phyloP scores from a whole-genome alignment of 2,329 filamentous ascomycete species.

The Colletotrichum sp. region DNA sequence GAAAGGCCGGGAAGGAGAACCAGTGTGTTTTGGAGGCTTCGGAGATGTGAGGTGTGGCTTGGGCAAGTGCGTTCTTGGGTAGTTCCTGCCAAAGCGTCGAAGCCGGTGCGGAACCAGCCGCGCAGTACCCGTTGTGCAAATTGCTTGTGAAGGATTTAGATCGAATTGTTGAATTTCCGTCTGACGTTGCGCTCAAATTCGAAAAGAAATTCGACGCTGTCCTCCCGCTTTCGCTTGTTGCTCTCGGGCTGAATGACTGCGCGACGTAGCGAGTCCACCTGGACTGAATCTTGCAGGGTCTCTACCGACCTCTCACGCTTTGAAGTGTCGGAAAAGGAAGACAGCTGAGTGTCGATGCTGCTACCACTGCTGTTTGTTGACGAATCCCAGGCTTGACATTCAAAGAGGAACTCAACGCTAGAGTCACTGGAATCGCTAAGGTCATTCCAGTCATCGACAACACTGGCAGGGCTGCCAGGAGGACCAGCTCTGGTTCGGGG shows the following conservation, averaged over 20 bases:
- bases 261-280: neutral
- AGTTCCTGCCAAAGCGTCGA: neutral
- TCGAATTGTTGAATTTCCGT: neutral
- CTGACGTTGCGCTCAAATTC: neutral
- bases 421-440: neutral
- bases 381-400: neutral
- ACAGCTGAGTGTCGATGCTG: neutral
- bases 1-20: neutral
- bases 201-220: neutral
- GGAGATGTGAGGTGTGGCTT: neutral
- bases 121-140: neutral
- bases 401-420: slow-evolving; percentile 1
- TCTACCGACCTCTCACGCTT: neutral
- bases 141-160: neutral
- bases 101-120: neutral
- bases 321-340: neutral
- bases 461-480: neutral
- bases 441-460: neutral
- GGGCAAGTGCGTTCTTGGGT: neutral
- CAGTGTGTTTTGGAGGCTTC: neutral
- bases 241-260: neutral
- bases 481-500: neutral
- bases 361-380: neutral
- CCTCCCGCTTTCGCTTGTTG: slow-evolving; percentile 5
- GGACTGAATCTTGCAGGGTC: neutral